Percentiles rank a stretch among this genome's conserved stretches.
Conservation (phyloP, 805 yeast species). For the Teunomyces panamensis region DNA sequence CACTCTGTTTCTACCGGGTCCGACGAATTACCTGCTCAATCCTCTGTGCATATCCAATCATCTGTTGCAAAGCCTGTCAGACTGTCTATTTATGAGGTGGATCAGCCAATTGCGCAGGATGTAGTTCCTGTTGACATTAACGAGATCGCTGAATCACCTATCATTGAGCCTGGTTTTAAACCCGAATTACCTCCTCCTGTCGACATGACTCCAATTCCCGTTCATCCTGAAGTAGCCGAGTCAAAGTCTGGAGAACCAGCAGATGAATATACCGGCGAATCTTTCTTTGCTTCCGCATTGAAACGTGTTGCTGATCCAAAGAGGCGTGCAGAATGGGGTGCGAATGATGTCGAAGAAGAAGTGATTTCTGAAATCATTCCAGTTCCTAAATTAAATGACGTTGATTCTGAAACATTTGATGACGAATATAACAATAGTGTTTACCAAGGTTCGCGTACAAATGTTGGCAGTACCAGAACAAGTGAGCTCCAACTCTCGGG, state of each 20-base stretch:
- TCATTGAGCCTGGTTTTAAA: neutral
- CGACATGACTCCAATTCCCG: neutral
- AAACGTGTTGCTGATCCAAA: constrained; percentile 1
- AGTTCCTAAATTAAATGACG: constrained; percentile 3
- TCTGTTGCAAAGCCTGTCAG: constrained; percentile 1
- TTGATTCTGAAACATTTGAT: constrained; percentile 1
- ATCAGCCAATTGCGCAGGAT: neutral
- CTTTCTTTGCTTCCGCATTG: constrained; percentile 1
- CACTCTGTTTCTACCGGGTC: neutral
- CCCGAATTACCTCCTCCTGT: constrained; percentile 3
- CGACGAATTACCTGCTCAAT: neutral
- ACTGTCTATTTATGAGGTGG: neutral
- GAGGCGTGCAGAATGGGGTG: neutral
- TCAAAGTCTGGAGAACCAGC: neutral
- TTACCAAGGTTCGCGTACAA: neutral
- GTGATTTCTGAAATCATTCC: neutral
- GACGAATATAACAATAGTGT: neutral
- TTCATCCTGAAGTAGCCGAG: neutral
- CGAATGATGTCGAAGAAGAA: no score
- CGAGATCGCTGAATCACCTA: neutral
- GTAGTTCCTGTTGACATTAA: neutral
- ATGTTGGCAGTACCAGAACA: neutral
- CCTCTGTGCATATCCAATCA: neutral
- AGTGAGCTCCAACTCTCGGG: neutral
- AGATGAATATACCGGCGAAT: neutral